Evolutionary conservation across 345 rosid genomes (phyloP).

Genomic region (Barbarea vulgaris): DNA sequence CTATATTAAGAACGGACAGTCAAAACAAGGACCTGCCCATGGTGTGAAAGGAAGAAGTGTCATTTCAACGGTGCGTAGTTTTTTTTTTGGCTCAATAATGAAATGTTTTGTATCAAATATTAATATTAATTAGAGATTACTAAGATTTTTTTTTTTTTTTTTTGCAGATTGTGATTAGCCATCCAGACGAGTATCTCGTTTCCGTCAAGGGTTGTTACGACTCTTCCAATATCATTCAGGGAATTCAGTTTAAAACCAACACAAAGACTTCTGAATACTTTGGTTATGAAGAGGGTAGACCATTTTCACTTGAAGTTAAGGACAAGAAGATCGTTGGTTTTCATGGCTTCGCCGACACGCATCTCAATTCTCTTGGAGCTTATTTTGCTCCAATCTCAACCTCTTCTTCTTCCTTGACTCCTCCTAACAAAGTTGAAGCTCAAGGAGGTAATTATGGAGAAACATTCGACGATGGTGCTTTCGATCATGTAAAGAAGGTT

Average conservation of each 20-base stretch:
- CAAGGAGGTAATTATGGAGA: slow-evolving; percentile 13
- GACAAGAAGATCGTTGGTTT: slow-evolving; percentile 38
- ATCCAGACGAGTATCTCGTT: slow-evolving; percentile 8
- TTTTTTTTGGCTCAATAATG: no score
- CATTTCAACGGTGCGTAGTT: background rate
- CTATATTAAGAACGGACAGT: slow-evolving; percentile 1
- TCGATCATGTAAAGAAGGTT: background rate
- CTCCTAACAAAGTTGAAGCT: background rate
- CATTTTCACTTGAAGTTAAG: slow-evolving; percentile 24
- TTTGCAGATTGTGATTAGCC: background rate
- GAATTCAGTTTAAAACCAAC: slow-evolving; percentile 25
- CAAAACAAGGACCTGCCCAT: background rate
- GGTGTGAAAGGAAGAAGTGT: slow-evolving; percentile 2
- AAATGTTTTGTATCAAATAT: no score
- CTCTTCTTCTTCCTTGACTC: background rate
- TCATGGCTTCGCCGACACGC: slow-evolving; percentile 21
- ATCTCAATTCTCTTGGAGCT: slow-evolving; percentile 36
- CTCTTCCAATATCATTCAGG: slow-evolving; percentile 7
- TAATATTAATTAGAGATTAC: background rate
- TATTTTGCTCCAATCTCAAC: slow-evolving; percentile 21
- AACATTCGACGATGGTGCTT: slow-evolving; percentile 18
- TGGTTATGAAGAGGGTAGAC: slow-evolving; percentile 7
- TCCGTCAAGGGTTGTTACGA: slow-evolving; percentile 13
- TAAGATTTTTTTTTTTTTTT: no score
- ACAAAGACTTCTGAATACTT: background rate